These are phyloP conservation scores for Macrophomina phaseolina DNA, from an alignment of 2,329 filamentous ascomycete species.

Conservation along the genomic window DNA sequence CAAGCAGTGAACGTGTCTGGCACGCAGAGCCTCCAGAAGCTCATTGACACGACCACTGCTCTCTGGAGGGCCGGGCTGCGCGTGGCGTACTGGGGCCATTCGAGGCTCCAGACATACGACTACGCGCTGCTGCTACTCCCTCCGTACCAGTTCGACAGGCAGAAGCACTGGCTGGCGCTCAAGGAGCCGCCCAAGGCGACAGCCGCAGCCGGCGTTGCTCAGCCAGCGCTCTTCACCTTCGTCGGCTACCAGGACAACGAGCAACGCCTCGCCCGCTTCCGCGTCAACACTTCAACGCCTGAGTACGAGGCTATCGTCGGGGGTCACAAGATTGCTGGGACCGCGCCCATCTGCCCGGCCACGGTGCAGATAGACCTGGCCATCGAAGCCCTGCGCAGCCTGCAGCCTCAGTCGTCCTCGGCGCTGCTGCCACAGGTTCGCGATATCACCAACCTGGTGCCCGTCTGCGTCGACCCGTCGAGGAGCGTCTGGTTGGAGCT, in stretches of 20 bases:
- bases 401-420: neutral
- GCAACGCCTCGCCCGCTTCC: slow-evolving; percentile 25
- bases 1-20: neutral
- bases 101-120: neutral
- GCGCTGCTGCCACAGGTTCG: neutral
- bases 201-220: too few species aligned
- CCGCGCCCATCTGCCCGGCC: neutral
- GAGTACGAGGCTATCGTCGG: neutral
- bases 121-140: neutral
- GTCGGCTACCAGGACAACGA: slow-evolving; percentile 27
- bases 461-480: neutral
- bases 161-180: slow-evolving; percentile 20
- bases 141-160: slow-evolving; percentile 28
- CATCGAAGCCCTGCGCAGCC: neutral
- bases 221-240: slow-evolving; percentile 9
- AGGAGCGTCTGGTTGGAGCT: neutral
- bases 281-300: neutral
- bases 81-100: neutral
- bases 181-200: neutral
- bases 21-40: neutral
- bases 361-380: neutral
- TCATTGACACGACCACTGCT: neutral
- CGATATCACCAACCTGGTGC: neutral
- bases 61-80: neutral
- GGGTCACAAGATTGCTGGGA: slow-evolving; percentile 26